Evolutionary conservation across 495 filamentous ascomycete genomes (phyloP).

Genomic region (Parmelia sp.): DNA sequence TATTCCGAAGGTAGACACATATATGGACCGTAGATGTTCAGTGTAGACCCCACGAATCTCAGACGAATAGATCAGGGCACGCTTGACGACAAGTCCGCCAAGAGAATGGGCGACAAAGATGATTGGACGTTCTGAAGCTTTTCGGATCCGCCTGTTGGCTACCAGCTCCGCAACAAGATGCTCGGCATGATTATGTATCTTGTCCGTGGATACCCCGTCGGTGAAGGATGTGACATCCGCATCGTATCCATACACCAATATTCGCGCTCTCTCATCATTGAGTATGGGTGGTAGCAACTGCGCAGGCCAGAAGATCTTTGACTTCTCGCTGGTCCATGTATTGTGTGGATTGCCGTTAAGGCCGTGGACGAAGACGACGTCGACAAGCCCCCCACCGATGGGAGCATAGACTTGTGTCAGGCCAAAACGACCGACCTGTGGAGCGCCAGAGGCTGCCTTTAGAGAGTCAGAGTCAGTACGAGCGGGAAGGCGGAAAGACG

Average conservation of each 20-base stretch:
- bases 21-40: constrained; percentile 69
- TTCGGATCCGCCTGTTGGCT: constrained; percentile 53
- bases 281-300: constrained; percentile 65
- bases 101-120: constrained; percentile 83
- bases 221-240: constrained; percentile 64
- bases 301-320: constrained; percentile 67
- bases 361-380: constrained; percentile 76
- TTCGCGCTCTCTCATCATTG: constrained; percentile 55
- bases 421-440: constrained; percentile 56
- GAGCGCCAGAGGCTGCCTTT: constrained; percentile 20
- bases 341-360: constrained; percentile 70
- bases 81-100: constrained; percentile 75
- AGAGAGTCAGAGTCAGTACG: constrained; percentile 14
- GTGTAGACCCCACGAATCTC: constrained; percentile 59
- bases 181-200: constrained; percentile 77
- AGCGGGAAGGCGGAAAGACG: background rate
- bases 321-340: constrained; percentile 64
- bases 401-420: constrained; percentile 60
- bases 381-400: constrained; percentile 45
- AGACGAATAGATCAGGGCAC: constrained; percentile 59
- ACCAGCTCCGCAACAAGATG: constrained; percentile 59
- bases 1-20: constrained; percentile 76
- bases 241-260: constrained; percentile 82
- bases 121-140: constrained; percentile 58
- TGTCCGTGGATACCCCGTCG: constrained; percentile 59